Evolutionary conservation across 73 alveolate species (phyloP), one percentile per base, ranked within the genome.

Genomic region (Symbiodinium natans): DNA sequence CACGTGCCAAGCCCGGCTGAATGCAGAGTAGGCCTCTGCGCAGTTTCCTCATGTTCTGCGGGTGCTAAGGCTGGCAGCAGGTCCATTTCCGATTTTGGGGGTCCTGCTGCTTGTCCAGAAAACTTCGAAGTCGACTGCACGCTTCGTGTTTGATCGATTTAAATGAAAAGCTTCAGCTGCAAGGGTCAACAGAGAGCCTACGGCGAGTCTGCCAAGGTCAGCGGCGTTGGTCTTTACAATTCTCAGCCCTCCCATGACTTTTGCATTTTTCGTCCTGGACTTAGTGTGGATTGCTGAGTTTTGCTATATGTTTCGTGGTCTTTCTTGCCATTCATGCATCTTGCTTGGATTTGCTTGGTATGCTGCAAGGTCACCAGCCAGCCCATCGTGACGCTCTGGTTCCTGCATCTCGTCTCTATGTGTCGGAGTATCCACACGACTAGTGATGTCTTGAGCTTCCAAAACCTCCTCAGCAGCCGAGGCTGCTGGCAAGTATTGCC

Each of bases 221-320:
- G 96, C 41, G 42, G 96, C 77, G 52, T 84, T 90, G 39, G 77
- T 56, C 48, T 39, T 90, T 77, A 41, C 46, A 29, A 31, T 90
- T 31, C 46, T 71, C 87, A 90, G 96, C 77, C 96, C 87, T 34
- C 88, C 96, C 43, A 71, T 90, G 96, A 77, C 96, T 6, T 90
- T 90, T 41, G 77, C 96, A 46, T 90, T 90, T 38, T 90, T 90
- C 33, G 96, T 13, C 54, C 10, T 2, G 11, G 84, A 4, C 84
- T 34, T 0, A 74, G 36, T 68, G 36, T 25, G 36, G 82, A 13
- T 33, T 33, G 84, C 31, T n/a, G 43, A 74, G 6, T 3, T 59
- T 19, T 25, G 31, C 33, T 8, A 21, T 4, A 19, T 19, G 77
- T 13, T 13, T 4, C 33, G 77, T 59, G 31, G 33, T 13, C 77